Conservation (phyloP, 129 eudicot species). For the carrot (Daucus carota) region DNA sequence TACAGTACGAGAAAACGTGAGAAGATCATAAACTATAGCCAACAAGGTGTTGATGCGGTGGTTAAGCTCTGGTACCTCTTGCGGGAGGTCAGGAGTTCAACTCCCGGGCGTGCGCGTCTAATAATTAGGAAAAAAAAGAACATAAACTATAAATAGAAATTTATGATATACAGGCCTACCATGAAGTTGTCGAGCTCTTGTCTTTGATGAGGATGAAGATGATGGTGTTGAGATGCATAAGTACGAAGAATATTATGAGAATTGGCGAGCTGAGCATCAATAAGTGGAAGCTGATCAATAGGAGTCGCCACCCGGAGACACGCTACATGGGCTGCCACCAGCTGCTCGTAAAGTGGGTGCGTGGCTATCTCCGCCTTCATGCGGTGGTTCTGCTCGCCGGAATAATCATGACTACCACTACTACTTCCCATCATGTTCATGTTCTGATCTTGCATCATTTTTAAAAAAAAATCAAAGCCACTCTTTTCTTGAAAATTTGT, state of each 20-base stretch:
- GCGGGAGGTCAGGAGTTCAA: too few species aligned
- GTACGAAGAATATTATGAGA: constrained; percentile 60
- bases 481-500: too few species aligned
- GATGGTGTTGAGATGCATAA: constrained; percentile 43
- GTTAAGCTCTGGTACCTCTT: too few species aligned
- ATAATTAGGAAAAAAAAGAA: too few species aligned
- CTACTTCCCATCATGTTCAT: constrained; percentile 35
- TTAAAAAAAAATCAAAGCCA: too few species aligned
- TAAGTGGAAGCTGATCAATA: constrained; percentile 77
- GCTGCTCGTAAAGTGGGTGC: constrained; percentile 84
- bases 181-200: constrained; percentile 83
- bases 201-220: constrained; percentile 49
- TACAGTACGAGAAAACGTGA: too few species aligned
- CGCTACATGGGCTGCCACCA: constrained; percentile 71
- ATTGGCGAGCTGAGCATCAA: constrained; percentile 73
- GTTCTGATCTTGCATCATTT: constrained; percentile 63
- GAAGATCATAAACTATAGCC: too few species aligned
- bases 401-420: constrained; percentile 26
- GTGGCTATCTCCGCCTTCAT: constrained; percentile 77
- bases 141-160: too few species aligned
- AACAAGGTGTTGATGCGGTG: too few species aligned
- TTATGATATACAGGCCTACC: constrained; percentile 31
- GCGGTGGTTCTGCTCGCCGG: constrained; percentile 48
- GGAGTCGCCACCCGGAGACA: constrained; percentile 93
- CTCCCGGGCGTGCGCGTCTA: too few species aligned